These are phyloP conservation scores for Auriscalpium orientale DNA, from an alignment of 768 basidiomycete species.

Conservation along the genomic window DNA sequence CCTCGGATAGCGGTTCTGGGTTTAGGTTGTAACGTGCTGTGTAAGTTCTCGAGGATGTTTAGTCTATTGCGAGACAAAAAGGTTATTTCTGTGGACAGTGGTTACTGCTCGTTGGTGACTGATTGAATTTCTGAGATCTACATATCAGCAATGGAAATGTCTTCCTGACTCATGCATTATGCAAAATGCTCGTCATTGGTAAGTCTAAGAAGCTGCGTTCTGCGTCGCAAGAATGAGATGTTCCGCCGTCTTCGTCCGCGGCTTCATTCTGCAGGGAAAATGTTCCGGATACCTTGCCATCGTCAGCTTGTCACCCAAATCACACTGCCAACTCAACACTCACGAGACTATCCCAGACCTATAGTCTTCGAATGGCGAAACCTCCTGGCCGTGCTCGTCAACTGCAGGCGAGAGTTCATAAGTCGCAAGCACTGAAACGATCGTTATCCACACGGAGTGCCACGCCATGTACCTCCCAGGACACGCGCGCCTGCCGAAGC, in stretches of 20 bases:
- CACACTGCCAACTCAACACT: not conserved
- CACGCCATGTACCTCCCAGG: slow-evolving; percentile 6
- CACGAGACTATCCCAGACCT: not conserved
- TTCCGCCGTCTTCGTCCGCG: not conserved
- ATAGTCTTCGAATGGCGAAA: not conserved
- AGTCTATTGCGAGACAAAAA: no score
- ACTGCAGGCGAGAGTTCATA: slow-evolving; percentile 8
- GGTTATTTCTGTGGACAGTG: no score
- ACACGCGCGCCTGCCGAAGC: slow-evolving; percentile 6
- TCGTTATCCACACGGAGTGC: not conserved
- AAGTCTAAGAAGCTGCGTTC: no score
- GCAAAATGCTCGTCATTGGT: no score
- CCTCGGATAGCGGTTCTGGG: no score
- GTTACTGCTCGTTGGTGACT: no score
- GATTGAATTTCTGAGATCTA: no score
- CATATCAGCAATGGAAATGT: no score
- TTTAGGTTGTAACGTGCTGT: no score
- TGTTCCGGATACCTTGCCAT: not conserved
- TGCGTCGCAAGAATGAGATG: not conserved
- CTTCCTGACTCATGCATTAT: no score
- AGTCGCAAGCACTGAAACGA: slow-evolving; percentile 4
- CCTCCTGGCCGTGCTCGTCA: not conserved
- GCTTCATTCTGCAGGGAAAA: not conserved
- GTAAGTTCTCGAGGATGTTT: no score
- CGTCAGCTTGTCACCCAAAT: not conserved